phyloP scores from a whole-genome alignment of 2,329 filamentous ascomycete genomes.

The Lasiodiplodia hormozganensis region DNA sequence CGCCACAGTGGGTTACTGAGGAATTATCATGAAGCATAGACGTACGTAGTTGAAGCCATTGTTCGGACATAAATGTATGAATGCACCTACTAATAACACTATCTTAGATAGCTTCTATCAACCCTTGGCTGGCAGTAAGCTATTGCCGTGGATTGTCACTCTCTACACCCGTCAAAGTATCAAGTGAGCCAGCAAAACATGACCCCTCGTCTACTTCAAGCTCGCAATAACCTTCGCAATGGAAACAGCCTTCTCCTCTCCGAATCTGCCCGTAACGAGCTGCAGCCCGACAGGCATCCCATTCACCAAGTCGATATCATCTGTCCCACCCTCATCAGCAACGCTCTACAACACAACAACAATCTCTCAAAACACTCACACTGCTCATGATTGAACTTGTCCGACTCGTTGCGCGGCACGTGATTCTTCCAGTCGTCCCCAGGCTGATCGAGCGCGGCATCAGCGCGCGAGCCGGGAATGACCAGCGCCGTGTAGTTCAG shows the following conservation, averaged over 20 bases:
- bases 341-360: neutral
- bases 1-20: too few species aligned
- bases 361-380: slow-evolving; percentile 19
- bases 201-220: slow-evolving; percentile 1
- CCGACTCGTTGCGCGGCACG: slow-evolving; percentile 23
- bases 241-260: slow-evolving; percentile 34
- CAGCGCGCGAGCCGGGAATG: slow-evolving; percentile 25
- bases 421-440: slow-evolving; percentile 3
- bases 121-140: too few species aligned
- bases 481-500: slow-evolving; percentile 33
- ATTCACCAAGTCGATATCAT: slow-evolving; percentile 32
- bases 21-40: too few species aligned
- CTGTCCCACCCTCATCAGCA: slow-evolving; percentile 21
- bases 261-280: slow-evolving; percentile 33
- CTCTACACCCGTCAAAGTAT: too few species aligned
- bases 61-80: too few species aligned
- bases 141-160: too few species aligned
- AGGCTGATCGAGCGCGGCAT: slow-evolving; percentile 22
- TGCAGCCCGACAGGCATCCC: slow-evolving; percentile 35
- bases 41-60: too few species aligned
- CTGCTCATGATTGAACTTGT: slow-evolving; percentile 23
- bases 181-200: too few species aligned
- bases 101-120: too few species aligned
- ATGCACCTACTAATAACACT: too few species aligned
- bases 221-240: slow-evolving; percentile 33